A percentile compares a stretch with the other conserved stretches of the same genome.
These are phyloP conservation scores for Ambispora gerdemannii DNA, from an alignment of 192 early-diverging fungal genomes.

Conservation along the genomic window DNA sequence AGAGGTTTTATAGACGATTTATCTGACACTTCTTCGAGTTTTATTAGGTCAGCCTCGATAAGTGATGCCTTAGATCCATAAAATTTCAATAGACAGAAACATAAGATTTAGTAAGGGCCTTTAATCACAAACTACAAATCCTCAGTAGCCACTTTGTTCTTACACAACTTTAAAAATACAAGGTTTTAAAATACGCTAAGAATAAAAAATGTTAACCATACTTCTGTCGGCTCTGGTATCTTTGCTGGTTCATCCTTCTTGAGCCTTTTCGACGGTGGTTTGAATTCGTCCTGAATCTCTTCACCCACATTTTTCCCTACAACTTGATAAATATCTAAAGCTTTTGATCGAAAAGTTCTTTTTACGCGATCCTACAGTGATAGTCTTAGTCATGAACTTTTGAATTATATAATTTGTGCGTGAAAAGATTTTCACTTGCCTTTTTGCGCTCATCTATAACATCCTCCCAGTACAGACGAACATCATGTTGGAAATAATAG, in stretches of 20 bases:
- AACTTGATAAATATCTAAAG: constrained; percentile 11
- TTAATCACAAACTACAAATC: too few species aligned
- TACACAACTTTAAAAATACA: too few species aligned
- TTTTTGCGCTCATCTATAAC: constrained; percentile 18
- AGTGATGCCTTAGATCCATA: too few species aligned
- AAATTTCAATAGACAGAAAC: too few species aligned
- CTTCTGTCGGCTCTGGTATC: too few species aligned
- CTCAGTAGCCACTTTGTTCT: too few species aligned
- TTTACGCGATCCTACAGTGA: constrained; percentile 11
- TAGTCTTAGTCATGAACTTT: neutral
- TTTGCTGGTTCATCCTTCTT: neutral
- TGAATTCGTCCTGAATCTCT: neutral
- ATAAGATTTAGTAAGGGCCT: too few species aligned
- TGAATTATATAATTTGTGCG: neutral
- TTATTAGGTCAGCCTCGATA: too few species aligned
- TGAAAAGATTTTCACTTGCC: constrained; percentile 7
- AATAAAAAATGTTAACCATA: too few species aligned
- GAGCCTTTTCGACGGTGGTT: constrained; percentile 7
- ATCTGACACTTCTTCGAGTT: neutral
- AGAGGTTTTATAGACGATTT: constrained; percentile 9
- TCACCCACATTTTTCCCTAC: constrained; percentile 1
- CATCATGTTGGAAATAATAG: constrained; percentile 7
- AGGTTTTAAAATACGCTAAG: too few species aligned
- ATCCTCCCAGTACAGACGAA: constrained; percentile 7
- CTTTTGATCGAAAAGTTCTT: constrained; percentile 11